phyloP scores from a whole-genome alignment of 2,329 filamentous ascomycete species.

The Botrytis fabae region DNA sequence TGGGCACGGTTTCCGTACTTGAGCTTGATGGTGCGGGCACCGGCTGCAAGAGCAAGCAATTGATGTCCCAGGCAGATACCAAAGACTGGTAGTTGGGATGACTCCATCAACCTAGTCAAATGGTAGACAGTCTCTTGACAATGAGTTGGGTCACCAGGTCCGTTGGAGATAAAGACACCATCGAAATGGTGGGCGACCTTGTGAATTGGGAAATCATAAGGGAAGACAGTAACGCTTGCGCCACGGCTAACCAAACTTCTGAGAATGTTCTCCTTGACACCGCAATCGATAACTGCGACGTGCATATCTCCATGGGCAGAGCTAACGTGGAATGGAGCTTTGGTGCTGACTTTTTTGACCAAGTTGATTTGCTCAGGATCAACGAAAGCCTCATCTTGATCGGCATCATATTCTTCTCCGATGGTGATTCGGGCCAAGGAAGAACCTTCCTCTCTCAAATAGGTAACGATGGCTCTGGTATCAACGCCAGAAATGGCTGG shows the following conservation, averaged over 20 bases:
- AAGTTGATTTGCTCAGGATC: conserved; percentile 97
- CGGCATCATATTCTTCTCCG: conserved; percentile 96
- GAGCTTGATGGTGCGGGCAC: conserved; percentile 90
- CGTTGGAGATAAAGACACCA: conserved; percentile 98
- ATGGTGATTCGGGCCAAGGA: conserved; percentile 92
- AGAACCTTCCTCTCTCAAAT: conserved; percentile 93
- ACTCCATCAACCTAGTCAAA: conserved; percentile 85
- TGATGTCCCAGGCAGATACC: conserved; percentile 98
- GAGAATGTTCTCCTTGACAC: conserved; percentile 99
- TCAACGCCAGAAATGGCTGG: conserved; percentile 96
- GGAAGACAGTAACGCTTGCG: conserved; percentile 90
- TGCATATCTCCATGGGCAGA: conserved; percentile 82
- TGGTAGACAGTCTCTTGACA: conserved; percentile 94
- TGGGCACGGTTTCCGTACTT: conserved; percentile 99
- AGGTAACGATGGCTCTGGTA: conserved; percentile 93
- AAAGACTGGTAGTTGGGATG: conserved; percentile 89
- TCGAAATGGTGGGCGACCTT: conserved; percentile 98
- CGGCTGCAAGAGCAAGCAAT: conserved; percentile 84
- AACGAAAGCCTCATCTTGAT: conserved; percentile 94
- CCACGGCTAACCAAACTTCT: conserved; percentile 90
- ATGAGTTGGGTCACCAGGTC: conserved; percentile 95
- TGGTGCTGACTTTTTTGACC: conserved; percentile 94
- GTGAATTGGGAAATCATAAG: conserved; percentile 96
- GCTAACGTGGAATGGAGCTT: conserved; percentile 93
- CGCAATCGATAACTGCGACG: conserved; percentile 93